These are phyloP conservation scores for Phytophthora gonapodyides DNA, from an alignment of 352 stramenopile species.

Conservation along the genomic window DNA sequence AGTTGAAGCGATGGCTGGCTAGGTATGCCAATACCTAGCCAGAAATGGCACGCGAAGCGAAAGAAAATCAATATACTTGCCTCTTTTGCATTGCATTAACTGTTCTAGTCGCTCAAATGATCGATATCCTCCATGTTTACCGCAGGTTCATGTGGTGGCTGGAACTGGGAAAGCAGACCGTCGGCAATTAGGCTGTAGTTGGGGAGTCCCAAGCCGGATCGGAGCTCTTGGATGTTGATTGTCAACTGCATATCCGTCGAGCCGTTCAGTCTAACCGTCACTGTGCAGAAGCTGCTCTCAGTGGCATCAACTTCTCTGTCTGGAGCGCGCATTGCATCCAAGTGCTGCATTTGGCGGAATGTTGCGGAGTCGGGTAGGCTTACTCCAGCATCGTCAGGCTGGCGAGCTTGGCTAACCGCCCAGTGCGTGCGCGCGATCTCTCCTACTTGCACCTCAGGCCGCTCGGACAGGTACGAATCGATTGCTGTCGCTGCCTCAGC, in stretches of 20 bases:
- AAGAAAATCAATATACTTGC: too few species aligned
- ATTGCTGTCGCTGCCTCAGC: constrained; percentile 11
- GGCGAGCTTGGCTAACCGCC: constrained; percentile 12
- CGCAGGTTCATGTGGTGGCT: constrained; percentile 4
- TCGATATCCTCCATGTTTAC: constrained; percentile 20
- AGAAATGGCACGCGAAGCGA: too few species aligned
- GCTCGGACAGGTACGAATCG: constrained; percentile 1
- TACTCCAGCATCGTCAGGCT: constrained; percentile 5
- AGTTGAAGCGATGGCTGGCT: too few species aligned
- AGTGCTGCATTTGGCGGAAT: constrained; percentile 14
- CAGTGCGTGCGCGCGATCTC: constrained; percentile 20
- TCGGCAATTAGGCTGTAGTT: constrained; percentile 17
- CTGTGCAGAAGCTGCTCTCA: neutral
- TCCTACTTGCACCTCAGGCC: constrained; percentile 7
- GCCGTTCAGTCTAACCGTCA: constrained; percentile 7
- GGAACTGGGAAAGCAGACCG: constrained; percentile 10
- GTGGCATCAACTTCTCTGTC: neutral
- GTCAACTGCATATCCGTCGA: constrained; percentile 14
- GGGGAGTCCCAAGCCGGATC: neutral
- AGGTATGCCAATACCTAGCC: too few species aligned
- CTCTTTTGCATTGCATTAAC: too few species aligned
- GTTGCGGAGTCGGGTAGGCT: neutral
- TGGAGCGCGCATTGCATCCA: constrained; percentile 3
- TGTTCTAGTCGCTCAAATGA: constrained; percentile 13
- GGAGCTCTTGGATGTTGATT: constrained; percentile 18